Base-by-base conservation (phyloP, 2,329 filamentous ascomycete species). In the Ophiostoma tasmaniense region DNA sequence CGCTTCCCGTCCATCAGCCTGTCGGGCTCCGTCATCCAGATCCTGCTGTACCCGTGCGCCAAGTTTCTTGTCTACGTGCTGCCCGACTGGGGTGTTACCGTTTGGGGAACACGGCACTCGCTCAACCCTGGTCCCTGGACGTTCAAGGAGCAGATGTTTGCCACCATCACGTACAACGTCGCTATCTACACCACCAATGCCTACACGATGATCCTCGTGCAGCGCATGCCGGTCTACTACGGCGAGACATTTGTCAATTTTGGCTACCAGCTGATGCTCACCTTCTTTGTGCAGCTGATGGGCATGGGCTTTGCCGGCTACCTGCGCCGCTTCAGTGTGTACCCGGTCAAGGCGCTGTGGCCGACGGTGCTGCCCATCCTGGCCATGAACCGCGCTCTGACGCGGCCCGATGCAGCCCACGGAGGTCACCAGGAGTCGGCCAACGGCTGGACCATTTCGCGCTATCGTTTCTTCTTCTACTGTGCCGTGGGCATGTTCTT, bases 341-440 rank as follows among this genome's bases (percentile, higher is more conserved):
- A 80, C 76, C 87, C 85, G 1, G 85, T 87, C 2, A 82, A 85
- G 67, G 89, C 89, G 86, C 84, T 89, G 66, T 89, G 87, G 86
- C 87, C 87, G 0, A 81, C 82, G 25, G 82, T 84, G 33, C 79
- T 87, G 45, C 84, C 88, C 74, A 89, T 87, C 74, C 82, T 83
- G 55, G 82, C 86, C 1, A 81, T 90, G 42, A 87, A 89, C 75
- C 83, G 87, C 73, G 84, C 87, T 2, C 80, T 91, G 7, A 64
- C 33, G 50, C 88, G 91, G 75, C 87, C 90, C 72, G 83, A 84
- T 72, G 80, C 80, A 17, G 76, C 79, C 35, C 50, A 81, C 84
- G 0, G 82, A 87, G 71, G 83, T 86, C 2, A 73, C 77, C 1
- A 78, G 79, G 71, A 79, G 59, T n/a, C 28, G 3, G 59, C 80